Base-by-base conservation (phyloP, 139 green algal species). In the Zygnema circumcarinatum region DNA sequence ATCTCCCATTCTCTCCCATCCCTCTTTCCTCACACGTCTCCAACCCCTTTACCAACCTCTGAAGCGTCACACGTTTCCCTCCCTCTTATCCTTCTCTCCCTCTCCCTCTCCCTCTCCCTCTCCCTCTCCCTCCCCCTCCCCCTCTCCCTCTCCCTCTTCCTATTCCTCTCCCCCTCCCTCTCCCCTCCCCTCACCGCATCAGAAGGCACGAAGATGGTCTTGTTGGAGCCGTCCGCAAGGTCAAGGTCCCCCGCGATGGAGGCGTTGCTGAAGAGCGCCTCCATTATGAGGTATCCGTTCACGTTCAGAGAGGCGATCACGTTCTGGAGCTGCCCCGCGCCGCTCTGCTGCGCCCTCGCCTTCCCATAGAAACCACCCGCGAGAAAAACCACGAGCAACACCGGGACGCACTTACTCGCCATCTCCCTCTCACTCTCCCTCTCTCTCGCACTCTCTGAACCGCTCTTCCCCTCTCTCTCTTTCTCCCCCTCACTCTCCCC, bases 221-320 rank as follows among this genome's bases (percentile, higher is more conserved):
- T 25, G 68, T 20, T 76, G 68, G 16, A 76, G 68, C 68, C 38
- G 38, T 0, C 68, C 68, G 35, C 68, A 35, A 42, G 68, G 68
- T 25, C 68, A 35, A 56, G 68, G 21, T 0, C 68, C 68, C 68
- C 38, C 38, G 68, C 68, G 35, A 1, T 76, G 68, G 20, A 35
- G 35, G 35, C 22, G 25, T 20, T 35, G 20, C 11, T 76, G 68
- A 76, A 35, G 25, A 35, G 38, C 38, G 22, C 68, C 68, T 11
- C 68, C 68, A 76, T 76, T 0, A 35, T 36, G 35, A 53, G 68
- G 68, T 76, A 53, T 36, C n/a, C n/a, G n/a, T n/a, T n/a, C n/a
- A n/a, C n/a, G n/a, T n/a, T n/a, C n/a, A n/a, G n/a, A n/a, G 67
- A 32, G 67, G n/a, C n/a, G n/a, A n/a, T n/a, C n/a, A 76, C 21